A percentile compares a stretch with the other conserved stretches of the same genome.
Evolutionary conservation across 176 grass and related monocot species (phyloP).

Genomic region (Musa acuminata): DNA sequence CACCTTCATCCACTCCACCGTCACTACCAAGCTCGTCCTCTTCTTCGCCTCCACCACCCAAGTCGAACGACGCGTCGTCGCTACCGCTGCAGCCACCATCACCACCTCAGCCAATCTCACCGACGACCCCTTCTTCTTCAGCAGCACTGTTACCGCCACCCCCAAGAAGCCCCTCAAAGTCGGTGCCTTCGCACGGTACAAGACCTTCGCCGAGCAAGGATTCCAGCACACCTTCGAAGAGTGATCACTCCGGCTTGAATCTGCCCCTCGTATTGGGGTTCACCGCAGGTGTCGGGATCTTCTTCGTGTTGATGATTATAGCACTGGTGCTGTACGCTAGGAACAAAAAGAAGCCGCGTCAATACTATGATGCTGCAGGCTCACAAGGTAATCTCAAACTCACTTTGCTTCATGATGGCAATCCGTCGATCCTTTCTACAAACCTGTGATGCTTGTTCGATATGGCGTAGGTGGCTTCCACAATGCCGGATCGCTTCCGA

Average conservation of each 20-base stretch:
- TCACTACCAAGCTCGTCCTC: neutral
- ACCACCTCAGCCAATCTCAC: neutral
- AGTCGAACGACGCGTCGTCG: neutral
- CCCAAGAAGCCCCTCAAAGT: conserved; percentile 3
- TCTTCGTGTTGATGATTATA: conserved; percentile 31
- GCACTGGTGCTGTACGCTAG: conserved; percentile 42
- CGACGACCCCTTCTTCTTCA: neutral
- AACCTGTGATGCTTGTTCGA: neutral
- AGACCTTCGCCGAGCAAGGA: neutral
- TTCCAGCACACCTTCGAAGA: neutral
- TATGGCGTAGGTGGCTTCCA: conserved; percentile 27
- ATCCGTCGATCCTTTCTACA: neutral
- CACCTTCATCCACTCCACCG: neutral
- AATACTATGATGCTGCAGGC: conserved; percentile 30
- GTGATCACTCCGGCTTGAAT: neutral
- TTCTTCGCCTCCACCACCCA: neutral
- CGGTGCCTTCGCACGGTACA: conserved; percentile 3
- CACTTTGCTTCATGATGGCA: neutral
- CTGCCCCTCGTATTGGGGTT: conserved; percentile 23
- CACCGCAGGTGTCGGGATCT: conserved; percentile 29
- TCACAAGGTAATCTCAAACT: conserved; percentile 20
- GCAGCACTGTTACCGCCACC: no score
- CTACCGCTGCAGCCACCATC: neutral
- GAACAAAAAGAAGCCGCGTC: conserved; percentile 38
- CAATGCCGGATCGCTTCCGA: conserved; percentile 32